Conservation (phyloP, 2,329 filamentous ascomycete genomes). For the Hypoxylon rubiginosum region DNA sequence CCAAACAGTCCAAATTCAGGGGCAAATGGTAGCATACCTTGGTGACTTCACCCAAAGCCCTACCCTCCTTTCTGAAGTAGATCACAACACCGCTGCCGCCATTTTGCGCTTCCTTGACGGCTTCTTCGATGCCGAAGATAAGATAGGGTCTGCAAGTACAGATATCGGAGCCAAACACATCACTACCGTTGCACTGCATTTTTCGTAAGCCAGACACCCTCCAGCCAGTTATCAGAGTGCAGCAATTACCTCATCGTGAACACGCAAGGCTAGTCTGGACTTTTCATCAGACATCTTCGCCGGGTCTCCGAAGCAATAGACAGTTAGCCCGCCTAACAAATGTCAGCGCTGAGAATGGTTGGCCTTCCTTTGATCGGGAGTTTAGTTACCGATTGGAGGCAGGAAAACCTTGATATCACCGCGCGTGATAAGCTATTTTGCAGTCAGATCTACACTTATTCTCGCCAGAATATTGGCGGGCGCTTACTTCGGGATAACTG, state of each 20-base stretch:
- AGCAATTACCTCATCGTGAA: slow-evolving; percentile 73
- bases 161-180: slow-evolving; percentile 98
- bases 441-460: slow-evolving; percentile 41
- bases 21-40: slow-evolving; percentile 72
- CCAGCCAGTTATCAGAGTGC: slow-evolving; percentile 23
- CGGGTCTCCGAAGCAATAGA: slow-evolving; percentile 97
- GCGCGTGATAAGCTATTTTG: slow-evolving; percentile 82
- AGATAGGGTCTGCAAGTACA: slow-evolving; percentile 97
- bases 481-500: slow-evolving; percentile 83
- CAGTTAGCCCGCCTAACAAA: slow-evolving; percentile 80
- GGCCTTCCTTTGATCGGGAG: slow-evolving; percentile 4
- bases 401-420: slow-evolving; percentile 96
- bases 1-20: slow-evolving; percentile 39
- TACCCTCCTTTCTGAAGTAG: slow-evolving; percentile 98
- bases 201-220: slow-evolving; percentile 39
- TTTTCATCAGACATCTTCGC: slow-evolving; percentile 93
- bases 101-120: slow-evolving; percentile 95
- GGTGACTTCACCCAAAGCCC: slow-evolving; percentile 93
- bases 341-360: slow-evolving; percentile 37
- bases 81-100: slow-evolving; percentile 96
- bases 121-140: slow-evolving; percentile 97
- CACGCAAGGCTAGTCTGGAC: slow-evolving; percentile 82
- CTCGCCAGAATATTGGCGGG: not conserved
- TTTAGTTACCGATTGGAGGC: slow-evolving; percentile 82
- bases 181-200: slow-evolving; percentile 86